These are phyloP conservation scores for Scorias spongiosa DNA, from an alignment of 2,329 filamentous ascomycete species.

Conservation along the genomic window DNA sequence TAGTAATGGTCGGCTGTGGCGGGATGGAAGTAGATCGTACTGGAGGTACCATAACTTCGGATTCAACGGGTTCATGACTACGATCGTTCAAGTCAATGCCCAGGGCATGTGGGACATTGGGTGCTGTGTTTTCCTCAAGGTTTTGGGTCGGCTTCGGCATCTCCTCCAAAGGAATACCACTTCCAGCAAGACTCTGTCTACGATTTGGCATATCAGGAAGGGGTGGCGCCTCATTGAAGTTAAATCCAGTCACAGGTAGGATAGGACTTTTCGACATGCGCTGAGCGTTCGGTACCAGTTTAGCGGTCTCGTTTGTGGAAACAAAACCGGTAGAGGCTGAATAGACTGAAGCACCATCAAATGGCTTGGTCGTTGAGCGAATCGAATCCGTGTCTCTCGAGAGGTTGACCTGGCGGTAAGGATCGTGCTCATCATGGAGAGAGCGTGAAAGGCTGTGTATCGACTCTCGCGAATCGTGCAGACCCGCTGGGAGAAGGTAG, in stretches of 20 bases:
- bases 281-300: slow-evolving; percentile 41
- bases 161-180: not conserved
- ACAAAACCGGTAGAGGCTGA: slow-evolving; percentile 33
- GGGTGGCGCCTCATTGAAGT: slow-evolving; percentile 1
- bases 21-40: not conserved
- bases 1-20: slow-evolving; percentile 10
- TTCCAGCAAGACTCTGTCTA: slow-evolving; percentile 2
- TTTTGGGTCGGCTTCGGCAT: not conserved
- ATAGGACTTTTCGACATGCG: slow-evolving; percentile 33
- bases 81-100: too few species aligned
- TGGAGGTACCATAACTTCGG: not conserved
- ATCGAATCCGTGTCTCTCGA: slow-evolving; percentile 26
- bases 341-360: slow-evolving; percentile 33
- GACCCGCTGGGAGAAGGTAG: slow-evolving; percentile 76
- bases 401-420: slow-evolving; percentile 53
- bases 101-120: not conserved
- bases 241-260: slow-evolving; percentile 5
- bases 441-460: slow-evolving; percentile 71
- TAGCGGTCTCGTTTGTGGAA: slow-evolving; percentile 28
- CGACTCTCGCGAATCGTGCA: slow-evolving; percentile 70
- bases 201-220: slow-evolving; percentile 1
- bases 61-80: not conserved
- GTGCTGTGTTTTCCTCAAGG: too few species aligned
- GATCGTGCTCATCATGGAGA: slow-evolving; percentile 62
- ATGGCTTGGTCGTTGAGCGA: slow-evolving; percentile 7